Base-by-base conservation (phyloP, 148 eudicot species). In the Chenopodium suecicum region DNA sequence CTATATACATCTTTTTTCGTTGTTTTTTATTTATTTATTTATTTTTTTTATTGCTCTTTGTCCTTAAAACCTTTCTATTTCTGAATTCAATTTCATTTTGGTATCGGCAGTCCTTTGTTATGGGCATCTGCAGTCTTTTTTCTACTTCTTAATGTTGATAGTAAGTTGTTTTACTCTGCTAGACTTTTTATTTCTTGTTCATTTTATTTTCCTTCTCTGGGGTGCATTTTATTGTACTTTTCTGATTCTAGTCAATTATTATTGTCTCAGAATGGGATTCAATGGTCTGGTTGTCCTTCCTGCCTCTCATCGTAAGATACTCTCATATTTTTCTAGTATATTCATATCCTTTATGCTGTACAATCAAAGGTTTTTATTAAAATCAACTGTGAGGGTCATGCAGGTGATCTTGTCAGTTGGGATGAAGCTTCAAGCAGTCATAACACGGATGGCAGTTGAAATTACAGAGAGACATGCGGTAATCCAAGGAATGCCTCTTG, bases 401-500 rank as follows among this genome's bases (percentile, higher is more conserved):
- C 80, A 95, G 99, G 88, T 92, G 78, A 84, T 89, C 66, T 84
- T 95, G 83, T 86, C 94, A 73, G 91, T 95, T 74, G 99, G 99
- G 73, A 90, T 94, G 75, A 95, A 95, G 89, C 97, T 95, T 41
- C 94, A 95, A 83, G 91, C 97, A 44, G 90, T 95, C 78, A 92
- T 95, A 87, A 78, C 97, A 56, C 83, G 63, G 70, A 95, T 95
- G 99, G 98, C 99, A 9, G 89, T 95, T 32, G 98, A 95, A 87
- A 94, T 95, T 64, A 85, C 88, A 60, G 99, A 95, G 81, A 90
- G 90, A 75, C 99, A 95, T 83, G 94, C 95, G 16, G 97, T 95
- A 2, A 91, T 95, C 31, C 98, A 94, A 82, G 99, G 99, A 80
- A 95, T 94, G 79, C 99, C 99, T 79, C 86, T 95, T 68, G 97